Conservation (phyloP, 495 filamentous ascomycete genomes). For the Cercophora scortea region DNA sequence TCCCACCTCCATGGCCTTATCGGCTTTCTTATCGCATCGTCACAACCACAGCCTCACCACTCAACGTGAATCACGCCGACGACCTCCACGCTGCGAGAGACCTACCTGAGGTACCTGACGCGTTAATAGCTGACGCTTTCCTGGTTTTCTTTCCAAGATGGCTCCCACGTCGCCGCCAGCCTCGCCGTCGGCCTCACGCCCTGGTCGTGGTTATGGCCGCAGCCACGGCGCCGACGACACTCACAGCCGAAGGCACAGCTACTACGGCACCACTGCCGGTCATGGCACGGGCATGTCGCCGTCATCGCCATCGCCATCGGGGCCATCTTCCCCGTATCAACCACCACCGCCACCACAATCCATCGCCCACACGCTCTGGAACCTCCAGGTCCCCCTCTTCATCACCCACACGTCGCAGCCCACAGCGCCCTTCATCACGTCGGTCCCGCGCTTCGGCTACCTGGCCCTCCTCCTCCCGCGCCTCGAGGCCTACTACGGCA, state of each 20-base stretch:
- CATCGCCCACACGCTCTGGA: conserved; percentile 39
- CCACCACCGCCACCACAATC: conserved; percentile 1
- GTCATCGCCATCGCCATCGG: neutral
- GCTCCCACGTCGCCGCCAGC: neutral
- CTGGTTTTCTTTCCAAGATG: neutral
- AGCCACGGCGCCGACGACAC: neutral
- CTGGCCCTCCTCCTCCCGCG: conserved; percentile 70
- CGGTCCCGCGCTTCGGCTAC: conserved; percentile 62
- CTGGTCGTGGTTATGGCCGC: neutral
- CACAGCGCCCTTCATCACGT: conserved; percentile 41
- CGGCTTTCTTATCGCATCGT: too few relatives aligned
- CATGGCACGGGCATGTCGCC: neutral
- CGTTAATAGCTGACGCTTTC: too few relatives aligned
- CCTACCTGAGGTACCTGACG: too few relatives aligned
- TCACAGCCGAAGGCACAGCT: neutral
- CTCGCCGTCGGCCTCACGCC: neutral
- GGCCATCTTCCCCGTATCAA: neutral
- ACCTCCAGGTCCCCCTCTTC: conserved; percentile 40
- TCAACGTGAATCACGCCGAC: too few relatives aligned
- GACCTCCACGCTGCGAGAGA: too few relatives aligned
- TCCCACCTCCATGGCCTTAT: too few relatives aligned
- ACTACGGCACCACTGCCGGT: neutral
- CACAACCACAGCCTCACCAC: neutral
- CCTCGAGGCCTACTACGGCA: conserved; percentile 67
- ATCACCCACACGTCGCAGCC: conserved; percentile 38